Conservation (phyloP, 2,329 filamentous ascomycete species). For the Lithohypha guttulata region DNA sequence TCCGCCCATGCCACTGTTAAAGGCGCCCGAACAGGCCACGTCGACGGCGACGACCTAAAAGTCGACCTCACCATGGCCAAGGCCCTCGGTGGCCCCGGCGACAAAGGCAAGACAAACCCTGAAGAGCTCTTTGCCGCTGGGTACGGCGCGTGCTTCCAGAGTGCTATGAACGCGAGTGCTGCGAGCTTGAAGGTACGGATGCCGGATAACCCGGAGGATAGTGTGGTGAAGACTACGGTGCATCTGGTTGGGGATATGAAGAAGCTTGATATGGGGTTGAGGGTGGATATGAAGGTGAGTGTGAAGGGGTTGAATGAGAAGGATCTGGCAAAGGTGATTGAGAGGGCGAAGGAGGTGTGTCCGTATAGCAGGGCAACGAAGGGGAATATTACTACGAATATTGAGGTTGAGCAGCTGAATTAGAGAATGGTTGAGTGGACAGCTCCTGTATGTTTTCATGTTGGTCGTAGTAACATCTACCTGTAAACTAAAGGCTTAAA, state of each 20-base stretch:
- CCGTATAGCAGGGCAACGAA: conserved; percentile 14
- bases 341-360: conserved; percentile 17
- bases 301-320: conserved; percentile 19
- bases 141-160: conserved; percentile 40
- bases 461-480: no score
- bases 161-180: conserved; percentile 37
- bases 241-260: conserved; percentile 36
- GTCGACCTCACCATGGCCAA: conserved; percentile 36
- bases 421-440: no score
- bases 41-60: conserved; percentile 27
- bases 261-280: conserved; percentile 34
- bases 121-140: conserved; percentile 41
- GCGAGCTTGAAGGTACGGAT: conserved; percentile 32
- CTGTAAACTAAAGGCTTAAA: no score
- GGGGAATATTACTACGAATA: conserved; percentile 18
- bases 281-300: conserved; percentile 35
- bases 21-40: conserved; percentile 31
- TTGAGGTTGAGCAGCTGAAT: conserved; percentile 10
- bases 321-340: conserved; percentile 15
- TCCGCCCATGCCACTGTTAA: conserved; percentile 30
- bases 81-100: conserved; percentile 32
- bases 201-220: conserved; percentile 28
- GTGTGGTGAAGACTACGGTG: conserved; percentile 33
- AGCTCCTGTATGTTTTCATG: no score
- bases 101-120: conserved; percentile 35